Evolutionary conservation across 768 basidiomycete species (phyloP), one percentile per base, ranked within the genome.

Genomic region (Trametes punicea): DNA sequence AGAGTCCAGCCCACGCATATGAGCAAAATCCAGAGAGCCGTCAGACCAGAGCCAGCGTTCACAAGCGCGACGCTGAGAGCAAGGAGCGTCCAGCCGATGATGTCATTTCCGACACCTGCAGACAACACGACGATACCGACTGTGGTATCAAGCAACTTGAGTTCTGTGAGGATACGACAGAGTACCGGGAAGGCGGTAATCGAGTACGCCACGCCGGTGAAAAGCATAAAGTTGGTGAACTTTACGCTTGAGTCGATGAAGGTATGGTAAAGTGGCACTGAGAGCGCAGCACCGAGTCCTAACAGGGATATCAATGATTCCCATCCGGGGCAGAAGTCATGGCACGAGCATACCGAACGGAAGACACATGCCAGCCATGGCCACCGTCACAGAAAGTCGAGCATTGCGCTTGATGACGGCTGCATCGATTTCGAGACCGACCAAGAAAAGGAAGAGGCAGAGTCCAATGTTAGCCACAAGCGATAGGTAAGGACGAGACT

Each of bases 41-140:
- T 87, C 0, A 93, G 72, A 1, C 93, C 94, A 0, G 84, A 81
- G 3, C 85, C 84, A 0, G 93, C 90, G 57, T 95, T 97, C 44
- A 95, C 93, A 16, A 99, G 81, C 0, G 96, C 94, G 6, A 98
- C 88, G 42, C 88, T 90, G 21, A 99, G 77, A 0, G 96, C 95
- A 11, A 98, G 80, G 1, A 98, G 75, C 0, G 81, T 81, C 96
- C 95, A 97, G 0, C 72, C 72, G 8, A 73, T 73, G 59, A 93
- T 87, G 69, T 91, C 90, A 65, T 90, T 88, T 6, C 87, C 92
- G 3, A 98, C 91, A 9, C 95, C 96, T 0, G 95, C 93, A 2
- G 90, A 90, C 20, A 99, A 81, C 1, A 94, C 94, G 23, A 97
- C 85, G 56, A 97, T 86, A 5, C 95, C 97, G 33, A 99, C 92